Percentiles rank a stretch among this genome's conserved stretches.
Evolutionary conservation across 2,329 filamentous ascomycete genomes (phyloP).

Genomic region (Sphaerulina musiva): DNA sequence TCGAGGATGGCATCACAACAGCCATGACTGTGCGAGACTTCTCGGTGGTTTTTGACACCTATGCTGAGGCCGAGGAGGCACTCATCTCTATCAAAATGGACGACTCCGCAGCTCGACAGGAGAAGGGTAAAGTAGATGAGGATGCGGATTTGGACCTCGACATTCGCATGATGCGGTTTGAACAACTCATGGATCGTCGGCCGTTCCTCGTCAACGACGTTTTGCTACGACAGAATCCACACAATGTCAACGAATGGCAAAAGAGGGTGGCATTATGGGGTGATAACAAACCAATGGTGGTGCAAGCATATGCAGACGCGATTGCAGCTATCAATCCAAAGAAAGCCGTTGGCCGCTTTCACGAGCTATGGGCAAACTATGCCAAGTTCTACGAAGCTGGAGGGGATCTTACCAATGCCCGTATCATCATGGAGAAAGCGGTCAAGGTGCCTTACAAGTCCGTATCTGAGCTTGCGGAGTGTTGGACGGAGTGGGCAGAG

Average conservation of each 20-base stretch:
- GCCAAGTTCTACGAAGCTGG: slow-evolving; percentile 93
- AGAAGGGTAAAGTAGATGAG: slow-evolving; percentile 69
- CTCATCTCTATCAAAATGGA: slow-evolving; percentile 91
- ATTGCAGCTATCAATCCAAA: slow-evolving; percentile 91
- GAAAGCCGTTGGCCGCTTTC: slow-evolving; percentile 86
- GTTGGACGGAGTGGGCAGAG: slow-evolving; percentile 99
- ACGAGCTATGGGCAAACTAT: slow-evolving; percentile 93
- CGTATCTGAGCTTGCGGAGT: slow-evolving; percentile 91
- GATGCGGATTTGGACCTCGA: slow-evolving; percentile 90
- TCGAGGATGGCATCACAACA: slow-evolving; percentile 92
- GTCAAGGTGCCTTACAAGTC: slow-evolving; percentile 97
- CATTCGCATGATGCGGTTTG: slow-evolving; percentile 94
- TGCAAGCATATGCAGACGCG: slow-evolving; percentile 89
- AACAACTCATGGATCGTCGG: slow-evolving; percentile 93
- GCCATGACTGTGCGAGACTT: slow-evolving; percentile 99
- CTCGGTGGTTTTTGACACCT: slow-evolving; percentile 91
- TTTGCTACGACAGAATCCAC: slow-evolving; percentile 85
- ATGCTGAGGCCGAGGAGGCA: slow-evolving; percentile 93
- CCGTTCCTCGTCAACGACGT: slow-evolving; percentile 97
- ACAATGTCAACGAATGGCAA: slow-evolving; percentile 95
- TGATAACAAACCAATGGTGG: slow-evolving; percentile 82
- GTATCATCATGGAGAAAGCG: slow-evolving; percentile 94
- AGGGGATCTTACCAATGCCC: slow-evolving; percentile 74
- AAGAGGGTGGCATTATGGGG: slow-evolving; percentile 95
- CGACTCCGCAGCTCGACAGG: slow-evolving; percentile 69